These are phyloP conservation scores for Claviceps sp. DNA, from an alignment of 2,329 filamentous ascomycete genomes.

Conservation along the genomic window DNA sequence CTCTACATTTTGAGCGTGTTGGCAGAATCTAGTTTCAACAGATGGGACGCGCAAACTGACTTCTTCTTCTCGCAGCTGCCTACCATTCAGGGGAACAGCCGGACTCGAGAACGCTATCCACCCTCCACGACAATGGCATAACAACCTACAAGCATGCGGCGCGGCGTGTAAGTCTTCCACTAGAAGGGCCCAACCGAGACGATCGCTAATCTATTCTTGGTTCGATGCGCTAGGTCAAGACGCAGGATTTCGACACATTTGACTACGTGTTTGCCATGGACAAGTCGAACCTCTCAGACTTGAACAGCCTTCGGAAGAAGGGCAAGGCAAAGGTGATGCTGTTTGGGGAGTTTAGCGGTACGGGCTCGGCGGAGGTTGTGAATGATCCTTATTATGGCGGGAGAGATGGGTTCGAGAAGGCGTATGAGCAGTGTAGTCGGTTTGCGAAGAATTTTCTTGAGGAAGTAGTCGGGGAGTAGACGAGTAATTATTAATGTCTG, in stretches of 20 bases:
- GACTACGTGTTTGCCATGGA: constrained; percentile 98
- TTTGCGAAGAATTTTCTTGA: constrained; percentile 68
- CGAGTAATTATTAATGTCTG: background rate
- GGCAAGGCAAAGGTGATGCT: constrained; percentile 59
- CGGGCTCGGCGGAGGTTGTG: constrained; percentile 53
- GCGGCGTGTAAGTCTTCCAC: constrained; percentile 44
- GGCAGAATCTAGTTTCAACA: too few relatives aligned
- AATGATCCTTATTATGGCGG: constrained; percentile 91
- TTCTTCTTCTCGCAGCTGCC: constrained; percentile 35
- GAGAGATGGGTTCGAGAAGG: constrained; percentile 63
- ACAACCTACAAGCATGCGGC: constrained; percentile 64
- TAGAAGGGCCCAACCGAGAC: background rate
- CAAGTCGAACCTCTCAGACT: constrained; percentile 59
- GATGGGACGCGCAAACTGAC: background rate
- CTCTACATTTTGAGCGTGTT: background rate
- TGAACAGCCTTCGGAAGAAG: constrained; percentile 46
- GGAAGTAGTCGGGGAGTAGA: constrained; percentile 27
- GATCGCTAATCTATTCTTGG: background rate
- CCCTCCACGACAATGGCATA: constrained; percentile 62
- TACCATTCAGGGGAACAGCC: constrained; percentile 71
- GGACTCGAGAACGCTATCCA: constrained; percentile 73
- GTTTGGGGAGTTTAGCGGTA: constrained; percentile 71
- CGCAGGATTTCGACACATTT: constrained; percentile 67
- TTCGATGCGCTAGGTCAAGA: constrained; percentile 28
- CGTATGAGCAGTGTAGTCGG: constrained; percentile 70